A percentile compares a stretch with the other conserved stretches of the same genome.
Conservation (phyloP, 2,329 filamentous ascomycete genomes). For the Aspergillus vadensis region DNA sequence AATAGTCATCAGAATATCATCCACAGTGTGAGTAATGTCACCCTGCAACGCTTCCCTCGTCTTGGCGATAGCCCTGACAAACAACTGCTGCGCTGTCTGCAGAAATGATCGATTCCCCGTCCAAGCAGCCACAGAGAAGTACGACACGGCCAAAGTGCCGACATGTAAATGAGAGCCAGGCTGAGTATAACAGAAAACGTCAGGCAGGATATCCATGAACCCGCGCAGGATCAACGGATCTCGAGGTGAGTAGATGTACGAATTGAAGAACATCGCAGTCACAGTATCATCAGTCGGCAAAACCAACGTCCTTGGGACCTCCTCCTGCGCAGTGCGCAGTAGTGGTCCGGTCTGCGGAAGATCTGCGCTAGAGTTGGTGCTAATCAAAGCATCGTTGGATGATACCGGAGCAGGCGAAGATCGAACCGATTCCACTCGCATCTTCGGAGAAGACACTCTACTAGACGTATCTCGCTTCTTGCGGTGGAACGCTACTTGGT, state of each 20-base stretch:
- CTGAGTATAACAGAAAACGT: conserved; percentile 22
- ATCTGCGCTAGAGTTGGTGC: neutral
- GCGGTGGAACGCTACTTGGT: conserved; percentile 25
- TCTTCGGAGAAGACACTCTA: neutral
- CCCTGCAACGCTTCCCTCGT: conserved; percentile 26
- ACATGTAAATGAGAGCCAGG: conserved; percentile 27
- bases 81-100: conserved; percentile 25
- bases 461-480: conserved; percentile 13
- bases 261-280: conserved; percentile 33
- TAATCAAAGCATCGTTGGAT: neutral
- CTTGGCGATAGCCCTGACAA: conserved; percentile 27
- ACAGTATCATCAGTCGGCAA: conserved; percentile 31
- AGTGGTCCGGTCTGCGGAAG: neutral
- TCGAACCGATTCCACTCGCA: neutral
- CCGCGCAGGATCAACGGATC: conserved; percentile 29
- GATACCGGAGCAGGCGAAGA: neutral
- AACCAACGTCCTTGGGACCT: conserved; percentile 19
- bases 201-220: conserved; percentile 33
- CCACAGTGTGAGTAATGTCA: conserved; percentile 21
- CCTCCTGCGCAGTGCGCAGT: neutral
- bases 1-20: conserved; percentile 29
- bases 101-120: conserved; percentile 29
- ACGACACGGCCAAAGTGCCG: conserved; percentile 30
- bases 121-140: conserved; percentile 34
- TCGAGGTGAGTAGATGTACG: conserved; percentile 30